A percentile compares a stretch with the other conserved stretches of the same genome.
phyloP scores from a whole-genome alignment of 2,329 filamentous ascomycete species.

The Cladosporium sp. region DNA sequence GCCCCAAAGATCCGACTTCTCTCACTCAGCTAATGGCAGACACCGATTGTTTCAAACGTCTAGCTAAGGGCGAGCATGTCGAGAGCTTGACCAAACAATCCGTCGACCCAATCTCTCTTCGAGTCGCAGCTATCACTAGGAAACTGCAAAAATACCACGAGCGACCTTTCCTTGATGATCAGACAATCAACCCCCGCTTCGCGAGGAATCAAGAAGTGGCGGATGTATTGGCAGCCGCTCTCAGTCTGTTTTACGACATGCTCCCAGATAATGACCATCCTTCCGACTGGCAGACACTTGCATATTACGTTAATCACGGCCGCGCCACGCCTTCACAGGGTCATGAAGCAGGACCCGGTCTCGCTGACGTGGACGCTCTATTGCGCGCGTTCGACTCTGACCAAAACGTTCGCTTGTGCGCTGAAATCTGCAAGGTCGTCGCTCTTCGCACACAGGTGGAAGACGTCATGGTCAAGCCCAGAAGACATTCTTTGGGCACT shows the following conservation, averaged over 20 bases:
- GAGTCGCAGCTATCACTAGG: neutral
- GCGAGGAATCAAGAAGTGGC: neutral
- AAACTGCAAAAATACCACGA: neutral
- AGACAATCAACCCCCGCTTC: neutral
- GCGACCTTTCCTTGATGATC: neutral
- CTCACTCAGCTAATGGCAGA: constrained; percentile 51
- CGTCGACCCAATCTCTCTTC: neutral
- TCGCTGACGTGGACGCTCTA: neutral
- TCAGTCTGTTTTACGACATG: neutral
- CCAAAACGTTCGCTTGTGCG: neutral
- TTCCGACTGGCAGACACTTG: neutral
- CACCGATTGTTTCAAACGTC: constrained; percentile 12
- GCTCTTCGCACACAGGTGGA: constrained; percentile 5
- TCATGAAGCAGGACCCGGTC: neutral
- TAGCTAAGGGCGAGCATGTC: neutral
- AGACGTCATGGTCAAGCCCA: constrained; percentile 21
- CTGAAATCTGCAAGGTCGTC: constrained; percentile 1
- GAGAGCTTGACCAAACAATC: neutral
- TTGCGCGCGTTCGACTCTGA: neutral
- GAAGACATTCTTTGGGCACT: neutral
- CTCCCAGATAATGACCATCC: neutral
- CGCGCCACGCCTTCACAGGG: neutral
- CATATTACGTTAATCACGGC: neutral
- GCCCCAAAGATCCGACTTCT: constrained; percentile 49
- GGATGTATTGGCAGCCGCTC: neutral